Evolutionary conservation across 352 stramenopile genomes (phyloP).

Genomic region (Phytophthora melonis): DNA sequence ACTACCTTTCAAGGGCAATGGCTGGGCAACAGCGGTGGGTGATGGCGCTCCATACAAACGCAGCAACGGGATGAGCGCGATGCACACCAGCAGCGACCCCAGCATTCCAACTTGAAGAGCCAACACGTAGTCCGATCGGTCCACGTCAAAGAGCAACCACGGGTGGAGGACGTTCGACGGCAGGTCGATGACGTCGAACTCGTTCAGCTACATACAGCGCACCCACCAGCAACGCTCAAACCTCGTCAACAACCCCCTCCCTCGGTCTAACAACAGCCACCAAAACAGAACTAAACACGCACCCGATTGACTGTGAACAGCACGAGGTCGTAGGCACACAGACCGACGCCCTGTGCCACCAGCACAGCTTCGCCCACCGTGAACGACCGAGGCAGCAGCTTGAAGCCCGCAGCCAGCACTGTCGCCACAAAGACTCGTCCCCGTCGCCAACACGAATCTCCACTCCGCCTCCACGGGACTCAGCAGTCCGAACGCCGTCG

Average conservation of each 20-base stretch:
- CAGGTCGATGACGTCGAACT: constrained; percentile 28
- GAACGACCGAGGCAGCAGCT: constrained; percentile 60
- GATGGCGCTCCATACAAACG: constrained; percentile 46
- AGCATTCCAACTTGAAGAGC: constrained; percentile 64
- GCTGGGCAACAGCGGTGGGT: constrained; percentile 38
- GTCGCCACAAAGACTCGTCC: constrained; percentile 39
- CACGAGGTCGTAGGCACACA: constrained; percentile 53
- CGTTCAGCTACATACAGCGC: constrained; percentile 27
- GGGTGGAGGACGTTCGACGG: neutral
- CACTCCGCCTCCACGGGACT: constrained; percentile 36
- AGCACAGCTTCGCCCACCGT: constrained; percentile 73
- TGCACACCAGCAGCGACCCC: constrained; percentile 49
- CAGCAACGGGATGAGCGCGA: constrained; percentile 54
- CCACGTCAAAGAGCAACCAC: constrained; percentile 36
- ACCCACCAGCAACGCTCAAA: neutral
- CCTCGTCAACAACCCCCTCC: neutral
- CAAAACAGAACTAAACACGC: neutral
- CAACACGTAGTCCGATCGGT: constrained; percentile 51
- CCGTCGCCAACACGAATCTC: constrained; percentile 41
- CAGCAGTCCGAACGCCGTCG: constrained; percentile 19
- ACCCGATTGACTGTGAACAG: constrained; percentile 53
- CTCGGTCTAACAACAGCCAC: neutral
- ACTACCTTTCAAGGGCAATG: constrained; percentile 35
- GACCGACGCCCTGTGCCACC: constrained; percentile 58
- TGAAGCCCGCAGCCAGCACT: constrained; percentile 47